phyloP scores from a whole-genome alignment of 2,329 filamentous ascomycete species.

The Neonectria hederae region DNA sequence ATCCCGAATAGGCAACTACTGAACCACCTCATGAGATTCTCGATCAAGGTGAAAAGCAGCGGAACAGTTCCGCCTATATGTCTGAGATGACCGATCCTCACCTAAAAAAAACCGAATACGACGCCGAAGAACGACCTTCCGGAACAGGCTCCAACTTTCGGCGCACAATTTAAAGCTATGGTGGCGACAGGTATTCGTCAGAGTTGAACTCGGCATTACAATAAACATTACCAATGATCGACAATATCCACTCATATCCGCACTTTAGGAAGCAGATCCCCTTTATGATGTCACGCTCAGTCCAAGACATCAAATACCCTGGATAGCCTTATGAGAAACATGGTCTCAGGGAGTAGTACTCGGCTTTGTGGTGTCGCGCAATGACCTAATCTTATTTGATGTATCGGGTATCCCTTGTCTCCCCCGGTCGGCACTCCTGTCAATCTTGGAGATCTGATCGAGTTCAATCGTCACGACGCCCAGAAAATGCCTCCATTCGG shows the following conservation, averaged over 20 bases:
- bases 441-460: too few species aligned
- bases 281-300: slow-evolving; percentile 6
- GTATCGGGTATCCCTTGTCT: too few species aligned
- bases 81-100: not conserved
- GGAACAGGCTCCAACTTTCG: not conserved
- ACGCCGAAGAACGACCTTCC: not conserved
- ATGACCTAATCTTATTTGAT: not conserved
- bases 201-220: not conserved
- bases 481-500: too few species aligned
- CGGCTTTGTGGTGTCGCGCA: not conserved
- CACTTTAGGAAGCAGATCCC: not conserved
- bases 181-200: not conserved
- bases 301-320: not conserved
- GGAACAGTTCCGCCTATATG: not conserved
- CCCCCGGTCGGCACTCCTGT: too few species aligned
- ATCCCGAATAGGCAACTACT: not conserved
- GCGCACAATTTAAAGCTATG: not conserved
- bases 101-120: not conserved
- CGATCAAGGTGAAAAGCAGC: not conserved
- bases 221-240: not conserved
- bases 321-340: not conserved
- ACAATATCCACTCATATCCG: slow-evolving; percentile 9
- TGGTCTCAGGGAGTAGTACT: not conserved
- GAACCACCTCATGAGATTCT: not conserved
- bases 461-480: too few species aligned